Conservation (phyloP, 2,329 filamentous ascomycete species). For the Sphaerostilbella broomeana region DNA sequence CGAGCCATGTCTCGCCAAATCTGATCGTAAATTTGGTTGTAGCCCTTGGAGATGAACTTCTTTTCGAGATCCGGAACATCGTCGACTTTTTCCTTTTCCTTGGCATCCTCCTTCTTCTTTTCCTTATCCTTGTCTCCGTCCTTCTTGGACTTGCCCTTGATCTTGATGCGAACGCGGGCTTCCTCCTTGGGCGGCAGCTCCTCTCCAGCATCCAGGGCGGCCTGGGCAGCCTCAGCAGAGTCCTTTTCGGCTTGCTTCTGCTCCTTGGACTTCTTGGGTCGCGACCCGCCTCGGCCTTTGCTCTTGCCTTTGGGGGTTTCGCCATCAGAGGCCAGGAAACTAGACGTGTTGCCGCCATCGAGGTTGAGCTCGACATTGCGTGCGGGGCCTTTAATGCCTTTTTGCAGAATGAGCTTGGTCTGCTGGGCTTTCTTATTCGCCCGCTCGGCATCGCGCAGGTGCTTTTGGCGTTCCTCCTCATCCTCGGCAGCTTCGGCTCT, state of each 20-base stretch:
- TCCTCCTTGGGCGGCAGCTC: conserved; percentile 56
- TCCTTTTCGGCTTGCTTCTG: conserved; percentile 76
- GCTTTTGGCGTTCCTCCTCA: conserved; percentile 72
- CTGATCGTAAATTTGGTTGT: conserved; percentile 94
- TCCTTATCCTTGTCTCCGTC: conserved; percentile 34
- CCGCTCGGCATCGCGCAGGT: conserved; percentile 78
- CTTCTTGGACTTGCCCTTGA: conserved; percentile 45
- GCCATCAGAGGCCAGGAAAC: conserved; percentile 64
- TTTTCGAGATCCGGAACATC: conserved; percentile 51
- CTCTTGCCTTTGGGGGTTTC: conserved; percentile 45
- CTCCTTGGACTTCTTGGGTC: conserved; percentile 86
- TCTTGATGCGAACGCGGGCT: conserved; percentile 56
- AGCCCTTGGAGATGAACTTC: conserved; percentile 80
- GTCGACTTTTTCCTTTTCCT: conserved; percentile 47
- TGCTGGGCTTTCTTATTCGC: conserved; percentile 89
- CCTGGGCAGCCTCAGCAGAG: conserved; percentile 80
- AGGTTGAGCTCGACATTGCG: conserved; percentile 68
- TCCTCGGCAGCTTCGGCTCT: conserved; percentile 74
- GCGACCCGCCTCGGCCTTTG: conserved; percentile 52
- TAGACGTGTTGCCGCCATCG: conserved; percentile 78
- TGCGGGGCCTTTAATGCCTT: conserved; percentile 73
- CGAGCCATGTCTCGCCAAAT: conserved; percentile 93
- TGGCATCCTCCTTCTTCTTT: conserved; percentile 44
- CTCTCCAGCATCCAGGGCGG: conserved; percentile 71
- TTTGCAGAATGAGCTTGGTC: conserved; percentile 79